A percentile compares a stretch with the other conserved stretches of the same genome.
Evolutionary conservation across 1,284 basidiomycete species (phyloP).

Genomic region (Puccinia novopanici): DNA sequence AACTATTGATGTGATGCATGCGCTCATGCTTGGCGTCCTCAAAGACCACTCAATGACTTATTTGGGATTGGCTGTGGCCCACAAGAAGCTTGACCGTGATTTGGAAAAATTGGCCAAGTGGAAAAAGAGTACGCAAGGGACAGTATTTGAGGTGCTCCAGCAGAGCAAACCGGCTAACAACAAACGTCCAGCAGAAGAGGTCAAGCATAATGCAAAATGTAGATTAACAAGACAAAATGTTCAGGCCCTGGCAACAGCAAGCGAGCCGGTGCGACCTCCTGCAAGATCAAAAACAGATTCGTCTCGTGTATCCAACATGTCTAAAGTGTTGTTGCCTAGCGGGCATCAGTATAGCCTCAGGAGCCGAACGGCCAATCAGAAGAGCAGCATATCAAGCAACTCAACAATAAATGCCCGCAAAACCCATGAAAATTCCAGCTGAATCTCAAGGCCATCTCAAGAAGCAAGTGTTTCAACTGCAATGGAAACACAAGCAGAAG

Average conservation of each 20-base stretch:
- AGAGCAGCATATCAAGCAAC: background rate
- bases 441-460: background rate
- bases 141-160: background rate
- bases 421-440: too few species aligned
- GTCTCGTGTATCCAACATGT: background rate
- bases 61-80: background rate
- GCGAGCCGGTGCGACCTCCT: background rate
- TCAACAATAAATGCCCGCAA: background rate
- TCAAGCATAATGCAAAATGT: background rate
- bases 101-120: background rate
- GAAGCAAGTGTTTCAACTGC: background rate
- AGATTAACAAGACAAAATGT: constrained; percentile 1
- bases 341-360: background rate
- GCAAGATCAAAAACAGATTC: background rate
- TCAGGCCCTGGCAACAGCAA: background rate
- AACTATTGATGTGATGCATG: constrained; percentile 2
- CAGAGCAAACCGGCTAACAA: background rate
- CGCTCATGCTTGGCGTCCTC: constrained; percentile 23
- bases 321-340: background rate
- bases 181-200: background rate
- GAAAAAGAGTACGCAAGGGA: background rate
- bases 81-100: background rate
- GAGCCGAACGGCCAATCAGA: background rate
- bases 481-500: background rate
- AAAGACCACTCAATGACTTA: constrained; percentile 24